A percentile compares a stretch with the other conserved stretches of the same genome.
phyloP scores from a whole-genome alignment of 2,329 filamentous ascomycete species.

The Metarhizium rileyi region DNA sequence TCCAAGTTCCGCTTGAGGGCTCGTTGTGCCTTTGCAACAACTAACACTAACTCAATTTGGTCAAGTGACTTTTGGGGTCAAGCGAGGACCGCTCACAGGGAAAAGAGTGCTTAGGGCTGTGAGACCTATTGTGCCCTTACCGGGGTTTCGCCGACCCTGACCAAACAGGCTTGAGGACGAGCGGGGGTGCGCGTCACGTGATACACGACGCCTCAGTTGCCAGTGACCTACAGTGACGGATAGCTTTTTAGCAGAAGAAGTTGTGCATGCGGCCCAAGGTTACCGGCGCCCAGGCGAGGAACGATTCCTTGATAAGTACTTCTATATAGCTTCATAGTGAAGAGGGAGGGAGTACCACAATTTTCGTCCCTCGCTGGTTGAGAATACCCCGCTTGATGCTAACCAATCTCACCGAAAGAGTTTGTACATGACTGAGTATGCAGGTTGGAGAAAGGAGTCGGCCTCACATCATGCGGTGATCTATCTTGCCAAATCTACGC shows the following conservation, averaged over 20 bases:
- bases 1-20: constrained; percentile 28
- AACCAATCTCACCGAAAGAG: not conserved
- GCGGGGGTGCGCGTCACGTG: not conserved
- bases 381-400: too few relatives aligned
- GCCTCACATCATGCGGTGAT: not conserved
- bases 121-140: constrained; percentile 25
- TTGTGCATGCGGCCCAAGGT: too few relatives aligned
- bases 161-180: not conserved
- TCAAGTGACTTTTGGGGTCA: constrained; percentile 19
- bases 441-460: not conserved
- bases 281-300: too few relatives aligned
- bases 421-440: not conserved
- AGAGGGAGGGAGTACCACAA: too few relatives aligned
- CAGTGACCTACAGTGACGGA: too few relatives aligned
- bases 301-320: too few relatives aligned
- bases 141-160: constrained; percentile 21
- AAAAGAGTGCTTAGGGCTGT: constrained; percentile 28
- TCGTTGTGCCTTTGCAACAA: constrained; percentile 30
- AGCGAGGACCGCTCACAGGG: constrained; percentile 25
- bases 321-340: too few relatives aligned
- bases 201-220: too few relatives aligned
- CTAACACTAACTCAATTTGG: constrained; percentile 24
- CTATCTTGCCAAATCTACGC: not conserved
- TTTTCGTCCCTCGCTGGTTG: too few relatives aligned
- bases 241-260: too few relatives aligned